These are phyloP conservation scores for Trametes hirsuta DNA, from an alignment of 1,284 basidiomycete genomes.

Conservation along the genomic window DNA sequence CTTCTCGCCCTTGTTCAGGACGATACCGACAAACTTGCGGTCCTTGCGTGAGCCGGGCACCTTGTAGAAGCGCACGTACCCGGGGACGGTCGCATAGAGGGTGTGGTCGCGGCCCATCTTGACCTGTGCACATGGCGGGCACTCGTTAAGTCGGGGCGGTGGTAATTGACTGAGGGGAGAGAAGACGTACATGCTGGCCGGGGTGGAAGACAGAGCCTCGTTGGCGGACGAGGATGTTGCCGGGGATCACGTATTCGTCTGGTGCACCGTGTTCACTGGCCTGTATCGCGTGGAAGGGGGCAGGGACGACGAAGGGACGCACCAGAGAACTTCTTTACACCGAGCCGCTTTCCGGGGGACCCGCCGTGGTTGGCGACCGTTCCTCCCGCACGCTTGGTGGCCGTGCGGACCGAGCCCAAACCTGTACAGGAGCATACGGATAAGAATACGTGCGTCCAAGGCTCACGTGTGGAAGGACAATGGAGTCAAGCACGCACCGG, in stretches of 20 bases:
- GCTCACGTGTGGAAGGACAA: constrained; percentile 14
- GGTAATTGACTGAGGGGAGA: background rate
- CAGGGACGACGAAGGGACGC: constrained; percentile 27
- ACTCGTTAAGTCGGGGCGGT: background rate
- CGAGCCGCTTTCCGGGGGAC: constrained; percentile 88
- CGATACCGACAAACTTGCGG: constrained; percentile 83
- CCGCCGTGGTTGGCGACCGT: constrained; percentile 90
- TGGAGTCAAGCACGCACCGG: constrained; percentile 11
- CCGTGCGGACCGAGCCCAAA: constrained; percentile 79
- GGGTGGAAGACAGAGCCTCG: constrained; percentile 89
- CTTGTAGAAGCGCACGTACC: constrained; percentile 91
- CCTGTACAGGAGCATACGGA: constrained; percentile 25
- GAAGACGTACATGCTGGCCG: constrained; percentile 78
- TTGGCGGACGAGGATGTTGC: constrained; percentile 93
- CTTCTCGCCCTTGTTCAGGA: constrained; percentile 75
- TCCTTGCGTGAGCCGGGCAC: constrained; percentile 69
- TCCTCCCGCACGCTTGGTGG: constrained; percentile 94
- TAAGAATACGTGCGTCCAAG: background rate
- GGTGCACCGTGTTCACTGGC: constrained; percentile 2
- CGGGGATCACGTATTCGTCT: constrained; percentile 90
- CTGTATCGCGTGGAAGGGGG: background rate
- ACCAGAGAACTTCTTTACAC: constrained; percentile 95
- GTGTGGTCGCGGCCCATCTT: constrained; percentile 92
- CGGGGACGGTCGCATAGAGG: constrained; percentile 85
- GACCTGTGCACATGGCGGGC: constrained; percentile 54